Evolutionary conservation across 2,329 filamentous ascomycete genomes (phyloP).

Genomic region (Pseudohalonectria lignicola): DNA sequence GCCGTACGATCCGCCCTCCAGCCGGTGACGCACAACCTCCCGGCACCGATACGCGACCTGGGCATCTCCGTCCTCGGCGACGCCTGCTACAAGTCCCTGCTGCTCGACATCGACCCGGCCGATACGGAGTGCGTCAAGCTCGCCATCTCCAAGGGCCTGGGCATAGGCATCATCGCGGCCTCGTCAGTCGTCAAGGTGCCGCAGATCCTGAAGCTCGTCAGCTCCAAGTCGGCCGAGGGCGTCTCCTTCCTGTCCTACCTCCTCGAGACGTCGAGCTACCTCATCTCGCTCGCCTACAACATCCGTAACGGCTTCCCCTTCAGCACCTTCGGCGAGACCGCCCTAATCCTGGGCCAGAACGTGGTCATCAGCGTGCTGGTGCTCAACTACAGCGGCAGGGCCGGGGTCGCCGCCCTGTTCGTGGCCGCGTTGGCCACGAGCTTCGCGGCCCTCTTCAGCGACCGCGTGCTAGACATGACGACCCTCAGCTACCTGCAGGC

Average conservation of each 20-base stretch:
- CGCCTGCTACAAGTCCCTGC: slow-evolving; percentile 72
- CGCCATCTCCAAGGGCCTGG: slow-evolving; percentile 82
- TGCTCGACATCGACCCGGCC: slow-evolving; percentile 74
- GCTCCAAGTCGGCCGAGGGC: slow-evolving; percentile 69
- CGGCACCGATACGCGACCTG: slow-evolving; percentile 61
- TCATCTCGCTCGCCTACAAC: slow-evolving; percentile 89
- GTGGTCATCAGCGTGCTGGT: slow-evolving; percentile 81
- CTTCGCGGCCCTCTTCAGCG: slow-evolving; percentile 59
- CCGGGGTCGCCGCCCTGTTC: slow-evolving; percentile 61
- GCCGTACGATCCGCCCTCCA: slow-evolving; percentile 48
- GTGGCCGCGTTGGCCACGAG: slow-evolving; percentile 64
- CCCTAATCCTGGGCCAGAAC: slow-evolving; percentile 85
- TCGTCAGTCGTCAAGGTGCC: slow-evolving; percentile 92
- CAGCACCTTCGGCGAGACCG: slow-evolving; percentile 93
- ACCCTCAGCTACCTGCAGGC: slow-evolving; percentile 69
- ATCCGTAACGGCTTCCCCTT: slow-evolving; percentile 86
- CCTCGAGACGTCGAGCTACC: slow-evolving; percentile 78
- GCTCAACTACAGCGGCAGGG: slow-evolving; percentile 66
- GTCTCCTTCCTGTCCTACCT: slow-evolving; percentile 85
- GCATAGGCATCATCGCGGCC: slow-evolving; percentile 85
- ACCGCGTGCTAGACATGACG: slow-evolving; percentile 52
- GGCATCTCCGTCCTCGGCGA: slow-evolving; percentile 72
- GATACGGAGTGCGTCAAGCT: slow-evolving; percentile 76
- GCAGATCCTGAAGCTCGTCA: slow-evolving; percentile 86
- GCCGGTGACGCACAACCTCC: slow-evolving; percentile 64